phyloP scores from a whole-genome alignment of 177 flowering plant genomes.

The Vitis hybrid region DNA sequence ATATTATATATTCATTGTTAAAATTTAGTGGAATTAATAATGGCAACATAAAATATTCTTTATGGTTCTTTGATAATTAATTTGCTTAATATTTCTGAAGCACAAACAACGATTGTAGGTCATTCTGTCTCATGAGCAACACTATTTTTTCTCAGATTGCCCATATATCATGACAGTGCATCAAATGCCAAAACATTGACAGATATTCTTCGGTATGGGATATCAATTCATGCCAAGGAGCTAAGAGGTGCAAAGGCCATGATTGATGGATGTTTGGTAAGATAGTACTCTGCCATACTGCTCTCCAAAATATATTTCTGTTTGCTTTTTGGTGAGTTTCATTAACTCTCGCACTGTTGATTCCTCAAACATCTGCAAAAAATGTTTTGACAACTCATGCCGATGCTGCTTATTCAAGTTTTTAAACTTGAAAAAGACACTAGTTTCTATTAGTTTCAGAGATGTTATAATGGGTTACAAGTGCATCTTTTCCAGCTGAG shows the following conservation, averaged over 20 bases:
- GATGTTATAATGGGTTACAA: no score
- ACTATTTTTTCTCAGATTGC: slow-evolving; percentile 42
- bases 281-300: slow-evolving; percentile 4
- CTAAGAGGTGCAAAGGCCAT: slow-evolving; percentile 64
- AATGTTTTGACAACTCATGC: no score
- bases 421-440: no score
- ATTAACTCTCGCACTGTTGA: no score
- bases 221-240: slow-evolving; percentile 54
- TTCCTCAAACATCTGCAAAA: no score
- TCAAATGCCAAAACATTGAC: slow-evolving; percentile 40
- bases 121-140: not conserved
- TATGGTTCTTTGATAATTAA: not conserved
- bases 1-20: no score
- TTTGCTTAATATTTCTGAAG: not conserved
- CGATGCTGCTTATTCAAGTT: no score
- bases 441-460: no score
- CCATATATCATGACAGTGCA: slow-evolving; percentile 38
- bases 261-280: slow-evolving; percentile 78
- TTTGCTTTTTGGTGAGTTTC: no score
- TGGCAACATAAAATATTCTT: not conserved
- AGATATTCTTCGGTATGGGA: slow-evolving; percentile 51
- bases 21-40: no score
- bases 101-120: not conserved
- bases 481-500: no score
- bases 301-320: not conserved